Evolutionary conservation across 2,329 filamentous ascomycete species (phyloP), one percentile per base, ranked within the genome.

Genomic region (Phoma herbarum): DNA sequence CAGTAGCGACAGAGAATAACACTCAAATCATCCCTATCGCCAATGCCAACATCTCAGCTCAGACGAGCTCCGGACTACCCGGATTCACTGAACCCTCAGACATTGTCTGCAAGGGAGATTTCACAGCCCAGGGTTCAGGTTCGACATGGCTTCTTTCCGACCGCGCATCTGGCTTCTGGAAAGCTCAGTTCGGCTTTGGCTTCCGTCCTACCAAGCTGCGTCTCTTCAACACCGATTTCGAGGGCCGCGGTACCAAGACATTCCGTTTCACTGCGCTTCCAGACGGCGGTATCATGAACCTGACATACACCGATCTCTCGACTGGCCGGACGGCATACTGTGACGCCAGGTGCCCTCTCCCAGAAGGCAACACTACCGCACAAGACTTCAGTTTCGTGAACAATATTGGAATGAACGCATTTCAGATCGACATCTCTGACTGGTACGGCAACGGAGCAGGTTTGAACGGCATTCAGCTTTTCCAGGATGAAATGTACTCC

Each of bases 331-430:
- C 89, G 54, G 79, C 81, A 28, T 88, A 85, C 57, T 99, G 95
- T 79, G 92, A 93, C 52, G 89, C 88, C 61, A 84, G 87, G 70
- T 99, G 95, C 69, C 91, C 93, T n/a, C 84, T 99, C 46, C 92
- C 90, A 62, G 67, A 81, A 60, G 83, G 88, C 71, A 87, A 92
- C 69, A 79, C 83, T 18, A 85, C 83, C 6, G 96, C 86, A 67
- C 93, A 97, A 76, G 95, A 99, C 70, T 99, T 98, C 74, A 85
- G 87, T 65, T 97, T 99, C 68, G 91, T 97, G 66, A 96, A 98
- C 76, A 78, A 95, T 73, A 88, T 99, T 62, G 92, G 92, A 52
- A 97, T 98, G 93, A 89, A 90, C 72, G 85, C 84, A 31, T 95
- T 99, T 77, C 87, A 89, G 61, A 85, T 99, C 52, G 91, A 96